Conservation (phyloP, 192 early-diverging fungal genomes). For the Blastocladiella britannica region DNA sequence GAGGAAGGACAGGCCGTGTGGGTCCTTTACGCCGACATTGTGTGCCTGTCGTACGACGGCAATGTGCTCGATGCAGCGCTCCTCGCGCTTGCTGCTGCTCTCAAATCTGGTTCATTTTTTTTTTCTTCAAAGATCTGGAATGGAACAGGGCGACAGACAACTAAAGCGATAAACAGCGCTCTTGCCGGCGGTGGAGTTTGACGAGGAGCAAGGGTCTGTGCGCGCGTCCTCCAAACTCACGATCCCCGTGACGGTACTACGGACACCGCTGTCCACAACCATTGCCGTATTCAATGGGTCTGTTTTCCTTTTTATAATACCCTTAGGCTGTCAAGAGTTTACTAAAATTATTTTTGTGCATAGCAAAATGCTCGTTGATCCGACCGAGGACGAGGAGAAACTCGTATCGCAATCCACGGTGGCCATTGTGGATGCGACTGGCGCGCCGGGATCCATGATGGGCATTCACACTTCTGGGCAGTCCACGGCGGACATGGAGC, state of each 20-base stretch:
- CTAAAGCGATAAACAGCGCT: background rate
- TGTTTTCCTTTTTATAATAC: slow-evolving; percentile 6
- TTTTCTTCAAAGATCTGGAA: background rate
- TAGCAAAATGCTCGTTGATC: background rate
- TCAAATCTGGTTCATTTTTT: slow-evolving; percentile 37
- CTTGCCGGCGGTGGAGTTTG: slow-evolving; percentile 45
- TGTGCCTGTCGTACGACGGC: slow-evolving; percentile 79
- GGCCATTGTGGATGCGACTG: background rate
- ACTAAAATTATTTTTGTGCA: background rate
- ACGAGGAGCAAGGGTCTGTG: slow-evolving; percentile 43
- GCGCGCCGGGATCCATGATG: no score
- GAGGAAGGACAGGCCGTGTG: slow-evolving; percentile 59
- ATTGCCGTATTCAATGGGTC: slow-evolving; percentile 43
- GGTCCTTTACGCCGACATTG: slow-evolving; percentile 71
- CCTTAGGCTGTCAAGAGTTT: background rate
- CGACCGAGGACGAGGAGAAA: background rate
- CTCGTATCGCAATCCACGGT: background rate
- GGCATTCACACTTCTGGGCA: no score
- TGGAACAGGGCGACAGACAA: background rate
- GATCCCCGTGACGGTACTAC: slow-evolving; percentile 22
- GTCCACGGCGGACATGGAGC: no score
- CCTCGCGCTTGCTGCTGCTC: slow-evolving; percentile 52
- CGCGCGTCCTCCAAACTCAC: slow-evolving; percentile 17
- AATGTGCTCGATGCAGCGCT: slow-evolving; percentile 73
- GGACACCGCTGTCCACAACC: slow-evolving; percentile 30